Conservation (phyloP, 306 rosid genomes). For the Hippophae rhamnoides region DNA sequence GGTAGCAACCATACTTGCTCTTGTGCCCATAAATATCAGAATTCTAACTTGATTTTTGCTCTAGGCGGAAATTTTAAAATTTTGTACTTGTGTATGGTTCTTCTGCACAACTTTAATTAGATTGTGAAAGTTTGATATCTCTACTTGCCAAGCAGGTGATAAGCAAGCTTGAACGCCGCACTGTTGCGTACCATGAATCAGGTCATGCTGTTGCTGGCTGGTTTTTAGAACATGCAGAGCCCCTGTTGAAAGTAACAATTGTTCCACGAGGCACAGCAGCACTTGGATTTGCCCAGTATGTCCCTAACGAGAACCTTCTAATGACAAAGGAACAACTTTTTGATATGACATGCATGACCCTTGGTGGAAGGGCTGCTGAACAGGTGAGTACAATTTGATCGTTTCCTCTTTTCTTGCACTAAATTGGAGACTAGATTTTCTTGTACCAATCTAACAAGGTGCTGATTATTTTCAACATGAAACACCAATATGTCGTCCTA, state of each 20-base stretch:
- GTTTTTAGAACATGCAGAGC: constrained; percentile 89
- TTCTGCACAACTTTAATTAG: constrained; percentile 3
- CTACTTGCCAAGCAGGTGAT: constrained; percentile 50
- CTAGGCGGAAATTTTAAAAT: too few relatives aligned
- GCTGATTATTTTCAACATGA: background rate
- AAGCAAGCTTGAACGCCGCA: constrained; percentile 83
- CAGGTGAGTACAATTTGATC: constrained; percentile 39
- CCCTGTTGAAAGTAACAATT: constrained; percentile 80
- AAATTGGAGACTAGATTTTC: too few relatives aligned
- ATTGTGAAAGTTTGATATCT: constrained; percentile 9
- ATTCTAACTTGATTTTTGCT: too few relatives aligned
- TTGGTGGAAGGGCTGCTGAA: constrained; percentile 96
- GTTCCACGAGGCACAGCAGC: constrained; percentile 98
- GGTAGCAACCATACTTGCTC: background rate
- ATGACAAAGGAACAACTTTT: constrained; percentile 95
- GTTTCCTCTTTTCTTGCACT: background rate
- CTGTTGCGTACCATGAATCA: constrained; percentile 94
- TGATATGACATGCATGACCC: constrained; percentile 91
- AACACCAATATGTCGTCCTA: background rate
- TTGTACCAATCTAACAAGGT: background rate
- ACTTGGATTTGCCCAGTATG: constrained; percentile 93
- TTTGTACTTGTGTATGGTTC: background rate
- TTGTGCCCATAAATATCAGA: background rate
- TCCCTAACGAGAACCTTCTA: constrained; percentile 86
- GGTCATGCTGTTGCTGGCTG: constrained; percentile 96